Evolutionary conservation across 176 grass and related monocot genomes (phyloP), one percentile per base, ranked within the genome.

Genomic region (Oryza meridionalis): DNA sequence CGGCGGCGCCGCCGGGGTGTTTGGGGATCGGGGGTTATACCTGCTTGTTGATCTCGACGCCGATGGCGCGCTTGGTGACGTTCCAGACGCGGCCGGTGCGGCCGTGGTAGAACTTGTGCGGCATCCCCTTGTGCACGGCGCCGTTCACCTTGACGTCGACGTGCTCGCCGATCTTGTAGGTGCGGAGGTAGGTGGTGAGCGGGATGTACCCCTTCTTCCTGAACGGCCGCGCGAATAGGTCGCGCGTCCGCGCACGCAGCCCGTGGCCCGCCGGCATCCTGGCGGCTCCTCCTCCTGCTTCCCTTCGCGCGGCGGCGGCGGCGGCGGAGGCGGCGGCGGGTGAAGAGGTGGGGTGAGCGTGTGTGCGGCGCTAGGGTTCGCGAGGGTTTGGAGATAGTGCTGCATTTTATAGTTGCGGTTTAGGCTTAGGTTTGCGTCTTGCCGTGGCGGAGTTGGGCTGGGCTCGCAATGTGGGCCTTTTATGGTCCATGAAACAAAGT

Each of bases 31-130:
- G 50, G 50, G 50, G 17, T 12, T 19, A 80, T 81, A 94, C 92
- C 92, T 94, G 90, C 84, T 94, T 94, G 90, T 94, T 94, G 40
- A 94, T 79, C 92, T 94, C 92, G 51, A 94, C 92, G 46, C 92
- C 92, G 73, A 94, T 87, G 64, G 92, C 92, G 50, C 92, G 92
- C 90, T 94, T 94, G 81, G 92, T 92, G 80, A 94, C 90, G 71
- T 94, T 94, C 92, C 92, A 94, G 25, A 94, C 90, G 67, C 72
- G 76, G 9, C 92, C 92, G 11, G 92, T 94, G 65, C 92, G 92
- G 25, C 92, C 92, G 71, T 94, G 92, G 90, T 94, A 94, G 89
- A 92, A 94, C 84, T 94, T 94, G 76, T 94, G 92, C n/a, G 92
- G 92, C 92, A 94, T 94, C 3, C 92, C 92, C 86, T 94, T 94